Evolutionary conservation across 257 asterid genomes (phyloP), one percentile per base, ranked within the genome.

Genomic region (Schizonepeta tenuifolia): DNA sequence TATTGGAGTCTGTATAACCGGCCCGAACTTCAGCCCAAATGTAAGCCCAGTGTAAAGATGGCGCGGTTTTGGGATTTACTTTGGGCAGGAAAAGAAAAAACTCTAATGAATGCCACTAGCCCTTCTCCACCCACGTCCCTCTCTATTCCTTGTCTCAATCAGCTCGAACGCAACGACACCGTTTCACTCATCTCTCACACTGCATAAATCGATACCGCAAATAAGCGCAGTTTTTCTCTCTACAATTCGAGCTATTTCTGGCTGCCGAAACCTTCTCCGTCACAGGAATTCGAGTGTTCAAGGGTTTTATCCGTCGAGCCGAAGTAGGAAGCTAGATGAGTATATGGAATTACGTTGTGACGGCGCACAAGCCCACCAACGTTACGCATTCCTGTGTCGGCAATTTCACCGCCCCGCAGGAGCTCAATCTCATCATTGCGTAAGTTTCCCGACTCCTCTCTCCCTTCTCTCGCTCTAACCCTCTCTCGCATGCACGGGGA

Each of bases 321-420:
- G 47, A n/a, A 50, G 51, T 53, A 65, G 74, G 36, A 60, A 73
- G 56, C 36, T 58, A 73, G 66, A 95, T 92, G 99, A 95, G 99
- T 65, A 75, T 86, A 60, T 95, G 98, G 99, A 95, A 95, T 85
- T 95, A 95, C 58, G 99, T 95, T 75, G 99, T 95, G 81, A 95
- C 99, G 81, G 99, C 99, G 51, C 99, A 95, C 83, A 90, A 90
- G 87, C 99, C 99, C 46, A 95, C 99, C 8, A 95, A 90, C 73
- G 97, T 90, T 5, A 92, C 98, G 44, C 98, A 95, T 81, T 95
- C 99, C 5, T 92, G 96, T 80, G 99, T 95, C 65, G 99, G 99
- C 75, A 90, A 90, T 83, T 95, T 95, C 83, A 90, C 99, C 65
- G 93, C 86, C 5, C 95, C 97, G 7, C 93, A 95, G 70, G 98